Percentiles rank a stretch among this genome's conserved stretches.
Conservation (phyloP, 2,329 filamentous ascomycete species). For the Epicoccum nigrum region DNA sequence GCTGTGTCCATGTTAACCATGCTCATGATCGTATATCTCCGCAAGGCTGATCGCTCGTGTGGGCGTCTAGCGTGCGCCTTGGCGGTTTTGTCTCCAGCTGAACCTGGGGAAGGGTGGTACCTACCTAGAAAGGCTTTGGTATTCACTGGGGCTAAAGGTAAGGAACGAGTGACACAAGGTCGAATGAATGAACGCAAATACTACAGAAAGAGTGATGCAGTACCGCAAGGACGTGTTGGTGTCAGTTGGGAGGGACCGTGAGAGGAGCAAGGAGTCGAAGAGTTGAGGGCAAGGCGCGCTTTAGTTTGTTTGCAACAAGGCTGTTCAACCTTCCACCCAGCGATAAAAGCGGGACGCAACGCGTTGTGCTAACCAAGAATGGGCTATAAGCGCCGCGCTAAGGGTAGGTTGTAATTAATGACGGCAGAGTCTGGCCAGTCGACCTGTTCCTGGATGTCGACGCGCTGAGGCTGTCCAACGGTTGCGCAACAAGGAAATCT, state of each 20-base stretch:
- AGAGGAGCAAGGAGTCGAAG: conserved; percentile 38
- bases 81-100: conserved; percentile 27
- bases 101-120: conserved; percentile 21
- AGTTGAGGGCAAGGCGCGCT: conserved; percentile 18
- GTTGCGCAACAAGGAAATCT: conserved; percentile 9
- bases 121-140: conserved; percentile 34
- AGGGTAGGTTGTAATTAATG: conserved; percentile 11
- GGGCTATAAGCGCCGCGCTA: conserved; percentile 16
- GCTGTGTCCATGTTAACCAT: conserved; percentile 34
- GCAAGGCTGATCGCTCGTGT: conserved; percentile 18
- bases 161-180: conserved; percentile 32
- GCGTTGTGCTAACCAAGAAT: conserved; percentile 12
- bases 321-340: conserved; percentile 25
- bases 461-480: conserved; percentile 11
- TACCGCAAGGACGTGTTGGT: conserved; percentile 47
- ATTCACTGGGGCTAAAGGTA: conserved; percentile 19
- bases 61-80: conserved; percentile 24
- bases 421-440: conserved; percentile 21
- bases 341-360: conserved; percentile 10
- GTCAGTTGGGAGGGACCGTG: conserved; percentile 39
- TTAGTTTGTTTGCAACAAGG: conserved; percentile 28
- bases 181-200: conserved; percentile 54
- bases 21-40: conserved; percentile 17
- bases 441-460: conserved; percentile 11
- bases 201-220: conserved; percentile 71